Evolutionary conservation across 23 red algal species (phyloP).

Genomic region (Pyropia haitanensis): DNA sequence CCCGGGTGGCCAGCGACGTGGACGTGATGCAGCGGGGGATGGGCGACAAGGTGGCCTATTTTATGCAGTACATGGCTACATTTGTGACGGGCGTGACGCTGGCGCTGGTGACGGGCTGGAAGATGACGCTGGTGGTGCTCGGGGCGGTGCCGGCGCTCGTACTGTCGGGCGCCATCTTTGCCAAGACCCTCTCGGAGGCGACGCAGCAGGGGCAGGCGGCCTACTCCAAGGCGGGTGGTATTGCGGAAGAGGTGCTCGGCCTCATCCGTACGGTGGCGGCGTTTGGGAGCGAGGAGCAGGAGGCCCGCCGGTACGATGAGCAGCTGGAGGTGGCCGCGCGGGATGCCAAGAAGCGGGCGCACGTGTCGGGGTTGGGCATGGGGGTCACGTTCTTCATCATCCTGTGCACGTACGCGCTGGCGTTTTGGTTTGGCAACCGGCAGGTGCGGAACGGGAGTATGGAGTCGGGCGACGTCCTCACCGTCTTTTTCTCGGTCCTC

Average conservation of each 20-base stretch:
- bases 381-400: conserved; percentile 91
- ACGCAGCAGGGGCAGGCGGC: conserved; percentile 59
- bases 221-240: conserved; percentile 75
- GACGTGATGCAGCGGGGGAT: conserved; percentile 58
- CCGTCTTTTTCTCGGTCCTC: conserved; percentile 84
- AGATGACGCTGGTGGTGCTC: conserved; percentile 72
- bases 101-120: conserved; percentile 69
- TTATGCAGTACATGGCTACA: conserved; percentile 52
- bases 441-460: conserved; percentile 30
- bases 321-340: conserved; percentile 44
- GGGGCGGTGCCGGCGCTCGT: conserved; percentile 62
- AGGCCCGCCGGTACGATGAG: conserved; percentile 60
- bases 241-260: conserved; percentile 73
- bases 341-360: conserved; percentile 37
- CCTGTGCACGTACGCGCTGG: conserved; percentile 75
- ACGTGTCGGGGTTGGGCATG: conserved; percentile 47
- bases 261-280: conserved; percentile 77
- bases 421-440: conserved; percentile 73
- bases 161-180: conserved; percentile 53
- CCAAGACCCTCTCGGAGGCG: conserved; percentile 52
- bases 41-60: conserved; percentile 54
- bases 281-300: conserved; percentile 50
- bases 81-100: conserved; percentile 65
- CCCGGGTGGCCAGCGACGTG: conserved; percentile 60
- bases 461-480: conserved; percentile 53